Evolutionary conservation across 371 early-diverging fungal genomes (phyloP), one percentile per base, ranked within the genome.

Genomic region (Mucor velutinosus): DNA sequence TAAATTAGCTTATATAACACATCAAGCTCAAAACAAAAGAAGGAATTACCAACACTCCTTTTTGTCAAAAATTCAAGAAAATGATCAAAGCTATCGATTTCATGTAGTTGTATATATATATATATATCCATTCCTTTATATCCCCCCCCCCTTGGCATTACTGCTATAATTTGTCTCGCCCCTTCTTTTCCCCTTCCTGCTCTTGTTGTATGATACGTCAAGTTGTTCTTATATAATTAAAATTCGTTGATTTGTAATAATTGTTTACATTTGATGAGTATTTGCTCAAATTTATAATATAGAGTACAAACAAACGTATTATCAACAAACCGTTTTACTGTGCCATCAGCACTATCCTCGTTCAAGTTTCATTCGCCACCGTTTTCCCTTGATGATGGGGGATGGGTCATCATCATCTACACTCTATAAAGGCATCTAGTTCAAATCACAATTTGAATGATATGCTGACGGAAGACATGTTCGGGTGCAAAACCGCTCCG

Each of bases 1-100:
- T 65, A 65, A 65, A 65, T 35, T 56, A 29, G 37, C 7, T 15
- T 27, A 45, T 47, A 47, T 32, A 49, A 58, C 37, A 45, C 35
- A 29, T 58, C 32, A 59, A 59, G 59, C 41, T 41, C 41, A 65
- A 65, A 64, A 56, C n/a, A 30, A 25, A 63, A 51, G 32, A 8
- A 47, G 19, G 45, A 19, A 30, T 21, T 30, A 11, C 19, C n/a
- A 47, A 23, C 51, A 32, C 8, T 43, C 30, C 32, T 39, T 65
- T 65, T 65, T 57, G 33, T 32, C 11, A 63, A 37, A 53, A 63
- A 37, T 39, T 4, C 14, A 49, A 59, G 17, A 41, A 47, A 61
- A 47, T 47, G 33, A 61, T 41, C 62, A 47, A 47, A 27, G 30
- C 49, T 45, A 17, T 53, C 37, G 39, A 59, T 59, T 23, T 59